These are phyloP conservation scores for Porphyrellus cyaneotinctus DNA, from an alignment of 768 basidiomycete genomes.

Conservation along the genomic window DNA sequence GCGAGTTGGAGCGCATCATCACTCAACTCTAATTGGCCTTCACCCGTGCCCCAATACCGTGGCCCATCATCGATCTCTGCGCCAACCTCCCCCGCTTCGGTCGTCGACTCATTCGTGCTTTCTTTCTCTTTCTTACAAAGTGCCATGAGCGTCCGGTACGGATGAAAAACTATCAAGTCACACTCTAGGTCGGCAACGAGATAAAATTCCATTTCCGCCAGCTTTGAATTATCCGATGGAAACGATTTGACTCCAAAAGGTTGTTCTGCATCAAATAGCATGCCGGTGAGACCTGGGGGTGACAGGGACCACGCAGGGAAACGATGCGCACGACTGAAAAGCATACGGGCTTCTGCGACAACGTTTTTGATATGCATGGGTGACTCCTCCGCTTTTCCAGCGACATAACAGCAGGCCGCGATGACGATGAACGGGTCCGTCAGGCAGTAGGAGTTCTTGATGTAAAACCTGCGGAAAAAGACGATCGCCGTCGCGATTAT, in stretches of 20 bases:
- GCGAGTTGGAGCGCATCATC: conserved; percentile 80
- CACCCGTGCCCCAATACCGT: conserved; percentile 76
- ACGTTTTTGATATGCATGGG: conserved; percentile 94
- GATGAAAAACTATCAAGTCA: conserved; percentile 90
- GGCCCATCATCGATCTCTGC: conserved; percentile 52
- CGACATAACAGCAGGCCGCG: conserved; percentile 91
- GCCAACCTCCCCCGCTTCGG: conserved; percentile 56
- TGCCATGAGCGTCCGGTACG: conserved; percentile 83
- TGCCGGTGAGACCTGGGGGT: not conserved
- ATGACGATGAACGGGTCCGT: conserved; percentile 94
- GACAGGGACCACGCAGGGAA: not conserved
- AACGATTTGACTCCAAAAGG: conserved; percentile 77
- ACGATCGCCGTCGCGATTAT: conserved; percentile 93
- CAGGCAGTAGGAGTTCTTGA: conserved; percentile 93
- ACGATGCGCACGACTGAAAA: conserved; percentile 63
- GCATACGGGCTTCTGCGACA: conserved; percentile 70
- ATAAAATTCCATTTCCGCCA: conserved; percentile 99
- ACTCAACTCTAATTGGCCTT: conserved; percentile 74
- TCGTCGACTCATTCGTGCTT: conserved; percentile 37
- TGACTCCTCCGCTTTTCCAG: conserved; percentile 95
- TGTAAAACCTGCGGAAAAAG: conserved; percentile 94
- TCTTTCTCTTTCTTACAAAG: conserved; percentile 64
- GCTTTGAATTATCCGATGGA: conserved; percentile 80
- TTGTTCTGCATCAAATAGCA: conserved; percentile 39
- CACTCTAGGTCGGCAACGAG: conserved; percentile 95